A percentile compares a stretch with the other conserved stretches of the same genome.
These are phyloP conservation scores for Funneliformis caledonium DNA, from an alignment of 371 early-diverging fungal genomes.

Conservation along the genomic window DNA sequence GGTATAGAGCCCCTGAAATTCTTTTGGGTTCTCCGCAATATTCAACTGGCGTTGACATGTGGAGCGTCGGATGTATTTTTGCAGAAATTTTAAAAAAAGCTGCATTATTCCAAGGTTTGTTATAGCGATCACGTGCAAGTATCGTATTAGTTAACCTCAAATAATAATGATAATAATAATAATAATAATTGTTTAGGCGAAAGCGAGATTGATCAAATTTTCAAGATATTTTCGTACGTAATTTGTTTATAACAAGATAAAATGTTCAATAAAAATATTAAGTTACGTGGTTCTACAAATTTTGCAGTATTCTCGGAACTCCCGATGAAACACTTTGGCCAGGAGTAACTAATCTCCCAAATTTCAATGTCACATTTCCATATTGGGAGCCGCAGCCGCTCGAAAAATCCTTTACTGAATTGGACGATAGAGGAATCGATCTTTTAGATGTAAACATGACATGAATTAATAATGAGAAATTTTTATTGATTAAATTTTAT, in stretches of 20 bases:
- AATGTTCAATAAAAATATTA: constrained; percentile 11
- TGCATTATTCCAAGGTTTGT: constrained; percentile 88
- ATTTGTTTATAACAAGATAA: too few species aligned
- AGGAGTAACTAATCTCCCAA: constrained; percentile 80
- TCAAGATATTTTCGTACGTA: constrained; percentile 82
- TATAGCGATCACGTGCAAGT: background rate
- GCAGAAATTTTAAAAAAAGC: constrained; percentile 89
- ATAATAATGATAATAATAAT: background rate
- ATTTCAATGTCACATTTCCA: constrained; percentile 81
- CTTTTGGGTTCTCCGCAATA: constrained; percentile 91
- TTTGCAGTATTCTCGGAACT: constrained; percentile 80
- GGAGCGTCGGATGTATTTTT: constrained; percentile 98
- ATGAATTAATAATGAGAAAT: background rate
- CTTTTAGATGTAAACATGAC: constrained; percentile 54
- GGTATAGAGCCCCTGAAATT: constrained; percentile 98
- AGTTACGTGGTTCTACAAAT: background rate
- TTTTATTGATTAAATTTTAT: background rate
- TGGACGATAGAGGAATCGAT: constrained; percentile 69
- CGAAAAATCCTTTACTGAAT: constrained; percentile 50
- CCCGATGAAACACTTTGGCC: constrained; percentile 93
- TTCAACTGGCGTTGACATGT: constrained; percentile 95
- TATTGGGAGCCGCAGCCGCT: constrained; percentile 64
- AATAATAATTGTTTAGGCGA: constrained; percentile 61
- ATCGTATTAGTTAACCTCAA: background rate
- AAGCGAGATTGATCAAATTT: constrained; percentile 97